Conservation (phyloP, 176 grass and related monocot genomes). For the Ensete ventricosum region DNA sequence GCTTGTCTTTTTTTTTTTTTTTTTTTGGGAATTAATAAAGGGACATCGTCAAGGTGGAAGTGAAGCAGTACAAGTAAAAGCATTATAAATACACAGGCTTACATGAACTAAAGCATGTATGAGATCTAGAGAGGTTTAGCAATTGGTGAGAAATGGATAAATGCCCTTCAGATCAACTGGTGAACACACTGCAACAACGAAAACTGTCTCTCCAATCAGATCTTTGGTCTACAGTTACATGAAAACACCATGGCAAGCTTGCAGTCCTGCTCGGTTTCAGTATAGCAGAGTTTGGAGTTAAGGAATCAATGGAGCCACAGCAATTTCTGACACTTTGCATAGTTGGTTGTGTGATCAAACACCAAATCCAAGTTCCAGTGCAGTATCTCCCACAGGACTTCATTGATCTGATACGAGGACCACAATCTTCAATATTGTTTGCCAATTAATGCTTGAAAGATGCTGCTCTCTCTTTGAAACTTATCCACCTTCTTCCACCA, state of each 20-base stretch:
- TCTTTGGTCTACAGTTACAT: not conserved
- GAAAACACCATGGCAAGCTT: not conserved
- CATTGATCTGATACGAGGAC: not conserved
- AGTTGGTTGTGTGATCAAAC: not conserved
- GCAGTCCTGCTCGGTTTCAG: no score
- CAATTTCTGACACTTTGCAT: constrained; percentile 2
- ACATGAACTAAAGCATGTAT: not conserved
- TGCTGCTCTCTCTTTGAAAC: not conserved
- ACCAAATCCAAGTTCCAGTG: not conserved
- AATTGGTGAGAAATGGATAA: not conserved
- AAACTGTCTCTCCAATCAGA: not conserved
- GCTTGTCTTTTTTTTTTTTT: no score
- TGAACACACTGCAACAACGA: not conserved
- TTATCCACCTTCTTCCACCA: not conserved
- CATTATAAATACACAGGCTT: not conserved
- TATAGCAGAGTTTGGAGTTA: not conserved
- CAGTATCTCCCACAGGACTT: not conserved
- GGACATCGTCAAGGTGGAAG: no score
- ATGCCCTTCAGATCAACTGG: not conserved
- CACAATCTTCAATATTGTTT: not conserved
- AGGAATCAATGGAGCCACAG: not conserved
- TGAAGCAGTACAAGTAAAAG: not conserved
- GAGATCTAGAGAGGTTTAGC: not conserved
- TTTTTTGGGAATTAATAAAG: no score
- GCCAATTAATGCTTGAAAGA: not conserved